phyloP scores from a whole-genome alignment of 2,329 filamentous ascomycete species.

The Sporothrix dimorphospora region DNA sequence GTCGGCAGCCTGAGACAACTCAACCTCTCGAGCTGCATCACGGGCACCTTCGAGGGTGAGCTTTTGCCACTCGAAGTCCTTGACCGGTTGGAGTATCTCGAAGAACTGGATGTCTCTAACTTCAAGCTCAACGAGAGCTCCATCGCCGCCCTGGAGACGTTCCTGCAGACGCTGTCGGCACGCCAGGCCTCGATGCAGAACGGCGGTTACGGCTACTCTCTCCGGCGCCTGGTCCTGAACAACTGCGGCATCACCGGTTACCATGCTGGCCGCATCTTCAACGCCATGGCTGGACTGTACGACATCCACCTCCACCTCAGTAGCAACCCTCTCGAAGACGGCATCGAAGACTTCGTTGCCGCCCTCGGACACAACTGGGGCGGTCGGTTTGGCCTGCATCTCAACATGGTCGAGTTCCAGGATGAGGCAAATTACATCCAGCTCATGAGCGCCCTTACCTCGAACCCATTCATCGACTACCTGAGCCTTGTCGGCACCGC shows the following conservation, averaged over 20 bases:
- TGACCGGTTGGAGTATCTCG: conserved; percentile 49
- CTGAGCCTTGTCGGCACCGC: conserved; percentile 60
- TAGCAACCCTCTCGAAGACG: conserved; percentile 57
- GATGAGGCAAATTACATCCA: conserved; percentile 56
- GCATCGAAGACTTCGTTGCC: conserved; percentile 54
- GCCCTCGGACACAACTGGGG: conserved; percentile 50
- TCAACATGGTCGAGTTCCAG: conserved; percentile 62
- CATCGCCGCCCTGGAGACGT: conserved; percentile 51
- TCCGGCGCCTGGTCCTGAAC: conserved; percentile 51
- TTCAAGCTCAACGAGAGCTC: conserved; percentile 52
- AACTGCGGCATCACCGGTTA: conserved; percentile 56
- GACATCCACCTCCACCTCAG: conserved; percentile 55
- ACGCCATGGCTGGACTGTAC: conserved; percentile 51
- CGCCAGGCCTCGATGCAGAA: conserved; percentile 26
- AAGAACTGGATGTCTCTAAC: conserved; percentile 58
- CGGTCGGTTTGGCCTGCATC: conserved; percentile 54
- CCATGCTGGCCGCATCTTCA: conserved; percentile 55
- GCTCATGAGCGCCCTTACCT: conserved; percentile 53
- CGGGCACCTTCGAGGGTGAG: conserved; percentile 49
- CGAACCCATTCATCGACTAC: conserved; percentile 55
- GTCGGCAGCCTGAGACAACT: conserved; percentile 51
- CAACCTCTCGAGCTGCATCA: conserved; percentile 56
- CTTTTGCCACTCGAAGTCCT: conserved; percentile 53
- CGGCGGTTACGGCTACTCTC: conserved; percentile 29
- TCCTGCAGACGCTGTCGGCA: conserved; percentile 40